Conservation (phyloP, 2,329 filamentous ascomycete genomes). For the Ophiostoma tasmaniense region DNA sequence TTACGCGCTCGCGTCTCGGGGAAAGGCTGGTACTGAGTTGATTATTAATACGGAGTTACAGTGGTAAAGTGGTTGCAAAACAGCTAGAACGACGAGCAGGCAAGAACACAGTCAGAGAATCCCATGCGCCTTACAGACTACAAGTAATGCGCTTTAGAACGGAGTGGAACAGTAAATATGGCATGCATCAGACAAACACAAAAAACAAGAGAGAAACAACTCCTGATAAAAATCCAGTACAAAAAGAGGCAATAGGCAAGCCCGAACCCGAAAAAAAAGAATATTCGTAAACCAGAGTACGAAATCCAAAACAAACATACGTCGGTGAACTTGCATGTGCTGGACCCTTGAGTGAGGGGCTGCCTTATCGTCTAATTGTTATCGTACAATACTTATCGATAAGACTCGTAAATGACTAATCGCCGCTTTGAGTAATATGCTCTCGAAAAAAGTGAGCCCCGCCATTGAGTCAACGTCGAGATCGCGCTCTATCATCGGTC, state of each 20-base stretch:
- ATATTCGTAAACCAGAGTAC: neutral
- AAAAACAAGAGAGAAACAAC: no score
- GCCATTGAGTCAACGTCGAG: neutral
- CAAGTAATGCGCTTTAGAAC: no score
- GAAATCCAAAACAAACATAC: neutral
- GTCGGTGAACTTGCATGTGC: neutral
- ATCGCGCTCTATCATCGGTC: no score
- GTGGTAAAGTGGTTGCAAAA: no score
- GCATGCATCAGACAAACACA: no score
- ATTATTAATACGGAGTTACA: no score
- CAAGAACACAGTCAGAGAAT: no score
- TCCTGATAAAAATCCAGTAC: no score
- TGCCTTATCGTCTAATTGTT: neutral
- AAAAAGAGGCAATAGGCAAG: no score
- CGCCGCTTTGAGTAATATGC: neutral
- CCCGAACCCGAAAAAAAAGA: neutral
- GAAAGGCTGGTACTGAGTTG: neutral
- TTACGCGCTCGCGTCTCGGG: neutral
- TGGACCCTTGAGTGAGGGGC: constrained; percentile 6
- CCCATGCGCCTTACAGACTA: no score
- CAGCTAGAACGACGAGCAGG: no score
- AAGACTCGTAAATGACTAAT: neutral
- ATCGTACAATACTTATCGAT: neutral
- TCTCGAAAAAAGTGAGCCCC: neutral
- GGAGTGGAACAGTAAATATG: no score